These are phyloP conservation scores for Lyophyllum shimeji DNA, from an alignment of 768 basidiomycete species.

Conservation along the genomic window DNA sequence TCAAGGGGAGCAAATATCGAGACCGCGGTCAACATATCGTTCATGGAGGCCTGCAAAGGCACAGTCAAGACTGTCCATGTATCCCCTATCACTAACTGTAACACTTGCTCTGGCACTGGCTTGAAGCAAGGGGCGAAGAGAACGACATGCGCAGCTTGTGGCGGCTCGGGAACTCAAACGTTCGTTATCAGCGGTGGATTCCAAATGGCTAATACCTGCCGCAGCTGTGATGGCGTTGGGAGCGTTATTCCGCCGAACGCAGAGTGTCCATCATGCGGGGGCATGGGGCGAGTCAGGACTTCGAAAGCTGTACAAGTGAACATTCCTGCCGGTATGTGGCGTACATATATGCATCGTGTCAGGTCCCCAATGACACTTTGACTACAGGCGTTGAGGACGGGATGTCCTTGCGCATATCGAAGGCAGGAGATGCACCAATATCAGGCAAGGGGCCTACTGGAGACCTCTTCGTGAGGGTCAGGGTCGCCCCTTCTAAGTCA, in stretches of 20 bases:
- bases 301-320: constrained; percentile 78
- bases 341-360: constrained; percentile 2
- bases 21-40: constrained; percentile 68
- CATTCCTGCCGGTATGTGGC: constrained; percentile 76
- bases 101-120: constrained; percentile 82
- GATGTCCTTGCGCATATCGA: constrained; percentile 82
- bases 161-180: constrained; percentile 84
- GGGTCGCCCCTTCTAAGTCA: constrained; percentile 76
- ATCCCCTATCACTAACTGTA: constrained; percentile 81
- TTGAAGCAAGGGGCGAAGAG: constrained; percentile 85
- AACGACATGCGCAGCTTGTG: constrained; percentile 74
- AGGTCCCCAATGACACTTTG: constrained; percentile 3
- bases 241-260: constrained; percentile 74
- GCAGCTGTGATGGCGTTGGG: constrained; percentile 78
- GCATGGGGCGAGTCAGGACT: constrained; percentile 84
- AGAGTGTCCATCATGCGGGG: constrained; percentile 79
- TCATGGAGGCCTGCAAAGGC: constrained; percentile 96
- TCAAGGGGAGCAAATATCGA: constrained; percentile 82
- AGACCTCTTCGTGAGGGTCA: constrained; percentile 84
- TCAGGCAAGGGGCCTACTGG: constrained; percentile 76
- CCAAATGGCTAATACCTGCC: constrained; percentile 94
- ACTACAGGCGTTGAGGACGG: constrained; percentile 87
- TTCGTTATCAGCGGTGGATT: constrained; percentile 93
- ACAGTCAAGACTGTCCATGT: constrained; percentile 71
- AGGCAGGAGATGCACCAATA: constrained; percentile 82